Conservation (phyloP, 1,284 basidiomycete species). For the Apiotrichum brassicae region DNA sequence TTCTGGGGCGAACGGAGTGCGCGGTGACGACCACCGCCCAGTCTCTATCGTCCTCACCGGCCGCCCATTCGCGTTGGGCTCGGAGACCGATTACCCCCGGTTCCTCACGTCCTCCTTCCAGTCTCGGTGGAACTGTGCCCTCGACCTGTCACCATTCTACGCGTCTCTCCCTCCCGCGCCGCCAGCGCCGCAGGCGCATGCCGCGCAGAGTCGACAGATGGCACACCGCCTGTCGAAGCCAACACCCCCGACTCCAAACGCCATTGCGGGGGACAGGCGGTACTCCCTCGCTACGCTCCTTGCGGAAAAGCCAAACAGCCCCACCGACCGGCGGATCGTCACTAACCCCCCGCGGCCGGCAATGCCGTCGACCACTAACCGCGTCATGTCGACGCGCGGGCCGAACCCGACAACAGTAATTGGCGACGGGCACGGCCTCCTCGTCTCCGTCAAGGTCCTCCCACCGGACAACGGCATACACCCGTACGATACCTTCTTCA, state of each 20-base stretch:
- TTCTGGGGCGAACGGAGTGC: constrained; percentile 19
- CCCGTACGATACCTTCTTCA: constrained; percentile 65
- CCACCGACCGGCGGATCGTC: constrained; percentile 2
- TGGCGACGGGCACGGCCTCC: constrained; percentile 45
- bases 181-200: constrained; percentile 8
- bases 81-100: not conserved
- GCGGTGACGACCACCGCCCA: constrained; percentile 58
- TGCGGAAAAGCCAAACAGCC: constrained; percentile 8
- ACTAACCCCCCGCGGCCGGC: constrained; percentile 11
- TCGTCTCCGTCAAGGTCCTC: constrained; percentile 67
- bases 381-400: constrained; percentile 6
- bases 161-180: constrained; percentile 22
- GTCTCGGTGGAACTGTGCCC: constrained; percentile 77
- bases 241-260: constrained; percentile 21
- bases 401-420: not conserved
- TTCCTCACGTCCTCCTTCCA: constrained; percentile 63
- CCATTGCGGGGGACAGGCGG: constrained; percentile 46
- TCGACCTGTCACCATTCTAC: constrained; percentile 59
- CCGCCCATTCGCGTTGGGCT: constrained; percentile 50
- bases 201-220: constrained; percentile 5
- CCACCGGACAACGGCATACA: constrained; percentile 49
- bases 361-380: constrained; percentile 14
- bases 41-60: constrained; percentile 73
- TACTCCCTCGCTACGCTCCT: constrained; percentile 40
- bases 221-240: constrained; percentile 9